Evolutionary conservation across 1,284 basidiomycete species (phyloP), one percentile per base, ranked within the genome.

Genomic region (Kalmanozyma brasiliensis): DNA sequence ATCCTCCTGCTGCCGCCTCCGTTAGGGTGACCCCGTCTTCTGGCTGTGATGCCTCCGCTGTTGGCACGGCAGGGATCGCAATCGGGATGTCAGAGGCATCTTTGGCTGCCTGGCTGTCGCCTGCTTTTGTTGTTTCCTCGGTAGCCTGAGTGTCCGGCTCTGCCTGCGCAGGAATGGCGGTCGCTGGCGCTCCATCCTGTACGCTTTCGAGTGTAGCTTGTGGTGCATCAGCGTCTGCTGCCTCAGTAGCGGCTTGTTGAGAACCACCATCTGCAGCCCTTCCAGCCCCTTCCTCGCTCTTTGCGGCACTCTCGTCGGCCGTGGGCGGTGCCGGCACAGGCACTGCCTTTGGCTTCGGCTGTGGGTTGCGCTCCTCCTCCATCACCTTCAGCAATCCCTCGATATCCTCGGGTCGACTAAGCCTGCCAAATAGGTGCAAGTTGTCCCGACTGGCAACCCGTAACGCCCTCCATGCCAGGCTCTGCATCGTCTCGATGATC

Each of bases 401-500:
- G 23, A 77, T 58, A 44, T 78, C 58, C 24, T 77, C 76, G 6
- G 68, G 60, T 36, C 61, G 56, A 17, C 59, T 41, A 30, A 62
- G 67, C 38, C 60, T 55, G 14, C 59, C 58, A 24, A 78, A 65
- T 22, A 78, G 48, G 36, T 73, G 73, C 40, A 78, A 35, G 11
- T 67, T 60, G 16, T 66, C 58, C 3, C 44, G 49, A 29, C 58
- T 68, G 1, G 68, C 72, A 8, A 73, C 59, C 8, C 76, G 66
- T 37, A 78, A 42, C 10, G 76, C 74, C 17, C 76, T 64, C 76
- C 76, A 78, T 17, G 70, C 68, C n/a, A 78, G 49, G 43, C 74
- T 68, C 55, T 78, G 73, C 55, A 58, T 49, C 6, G 52, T 60
- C 37, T 70, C 65, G 20, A 64, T 49, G 11, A 49, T 70, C 6